Evolutionary conservation across 2,329 filamentous ascomycete genomes (phyloP), one percentile per base, ranked within the genome.

Genomic region (Alternaria ethzedia): DNA sequence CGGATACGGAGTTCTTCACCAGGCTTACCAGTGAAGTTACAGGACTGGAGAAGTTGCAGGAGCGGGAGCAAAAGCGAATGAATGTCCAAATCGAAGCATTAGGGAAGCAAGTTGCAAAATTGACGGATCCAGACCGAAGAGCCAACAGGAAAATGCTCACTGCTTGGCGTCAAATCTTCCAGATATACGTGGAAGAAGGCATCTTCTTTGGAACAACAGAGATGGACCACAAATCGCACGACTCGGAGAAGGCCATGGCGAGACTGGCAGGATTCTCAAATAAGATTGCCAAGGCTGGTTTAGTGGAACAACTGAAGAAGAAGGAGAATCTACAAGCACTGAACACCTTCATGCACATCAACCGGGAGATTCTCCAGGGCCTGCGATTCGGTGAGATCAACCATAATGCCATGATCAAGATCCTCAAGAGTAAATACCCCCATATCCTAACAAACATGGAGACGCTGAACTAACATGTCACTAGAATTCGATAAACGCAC

Each of bases 381-480:
- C 84, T 97, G 67, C 89, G 90, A 63, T 97, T 96, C 70, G 92
- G 94, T 73, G 93, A 96, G 75, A 89, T 96, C 68, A 96, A 97
- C 73, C 87, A 88, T 68, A 86, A 86, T 28, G 93, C 93, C 1
- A 88, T 96, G 72, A 83, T 83, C 32, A 97, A 97, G 79, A 97
- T 97, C 55, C 81, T 97, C 57, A 97, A 97, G 79, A 97, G 90
- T 91, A 77, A 66, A 86, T 30, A 17, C n/a, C 17, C 4, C 10
- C 4, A 32, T 30, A n/a, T 23, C 17, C 10, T 4, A 25, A 10
- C 25, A 17, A 23, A 21, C 17, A 52, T 26, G n/a, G 6, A 28
- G 5, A 4, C 4, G 11, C 9, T 41, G 17, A 32, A 45, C 46
- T 51, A 21, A 56, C 11, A 4, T 3, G 3, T 17, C 6, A 2